Evolutionary conservation across 139 green algal genomes (phyloP), one percentile per base, ranked within the genome.

Genomic region (Marvania coccoides): DNA sequence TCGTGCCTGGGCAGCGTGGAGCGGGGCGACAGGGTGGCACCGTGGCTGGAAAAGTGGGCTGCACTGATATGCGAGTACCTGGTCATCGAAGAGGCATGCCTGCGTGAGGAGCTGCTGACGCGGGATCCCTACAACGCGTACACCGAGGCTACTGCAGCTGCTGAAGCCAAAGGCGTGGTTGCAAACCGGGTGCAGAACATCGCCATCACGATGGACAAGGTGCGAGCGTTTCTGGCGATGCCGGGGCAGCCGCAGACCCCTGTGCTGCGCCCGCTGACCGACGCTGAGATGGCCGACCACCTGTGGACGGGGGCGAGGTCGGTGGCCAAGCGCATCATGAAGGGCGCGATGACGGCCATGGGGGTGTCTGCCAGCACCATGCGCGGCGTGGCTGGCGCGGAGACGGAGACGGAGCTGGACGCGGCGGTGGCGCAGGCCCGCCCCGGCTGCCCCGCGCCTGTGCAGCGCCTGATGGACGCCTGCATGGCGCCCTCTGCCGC

Each of bases 121-220:
- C 68, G 70, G 59, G 24, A 56, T 58, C 24, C 35, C 4, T 54
- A 53, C 4, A 53, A 51, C 23, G n/a, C 13, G 37, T 84, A 85
- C 61, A 83, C 70, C 0, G 62, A 70, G 13, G 65, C 48, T 34
- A 69, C 53, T 26, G 80, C 80, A 30, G 76, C 39, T 4, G 47
- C 61, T 47, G 63, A 70, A 63, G 63, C 63, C 33, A 63, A 47
- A 14, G 77, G 83, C 45, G 84, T 95, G 30, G 62, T 61, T 14
- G 71, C 71, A 19, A 92, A 88, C 75, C 73, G 90, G 12, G 54
- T 95, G 48, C 81, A 90, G 65, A 92, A 94, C 68, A 75, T 96
- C 37, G 85, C 81, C 4, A 87, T 95, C 58, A 95, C 85, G n/a
- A 47, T 96, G 47, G 86, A 96, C 80, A 96, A 96, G 72, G 77